Evolutionary conservation across 1,139 yeast genomes (phyloP).

Genomic region (Wickerhamomyces sp.): DNA sequence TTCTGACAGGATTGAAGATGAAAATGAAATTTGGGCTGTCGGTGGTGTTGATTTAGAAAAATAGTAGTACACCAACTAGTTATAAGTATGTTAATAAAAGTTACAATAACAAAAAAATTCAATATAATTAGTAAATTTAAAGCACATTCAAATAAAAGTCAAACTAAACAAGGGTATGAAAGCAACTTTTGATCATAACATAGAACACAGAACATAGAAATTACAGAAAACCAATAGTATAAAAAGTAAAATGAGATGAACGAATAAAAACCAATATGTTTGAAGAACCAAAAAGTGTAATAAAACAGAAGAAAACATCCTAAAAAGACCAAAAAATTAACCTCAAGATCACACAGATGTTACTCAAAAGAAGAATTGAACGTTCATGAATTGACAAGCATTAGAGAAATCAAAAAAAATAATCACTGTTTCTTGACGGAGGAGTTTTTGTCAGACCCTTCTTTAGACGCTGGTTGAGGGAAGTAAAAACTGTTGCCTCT

Average conservation of each 20-base stretch:
- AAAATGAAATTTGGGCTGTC: constrained; percentile 81
- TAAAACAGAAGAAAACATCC: neutral
- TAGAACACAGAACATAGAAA: too few relatives aligned
- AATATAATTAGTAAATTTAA: neutral
- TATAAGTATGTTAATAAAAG: neutral
- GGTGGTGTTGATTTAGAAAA: constrained; percentile 59
- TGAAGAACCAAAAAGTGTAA: neutral
- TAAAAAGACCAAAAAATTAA: neutral
- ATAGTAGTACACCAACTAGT: too few relatives aligned
- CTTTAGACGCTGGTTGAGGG: neutral
- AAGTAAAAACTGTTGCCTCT: neutral
- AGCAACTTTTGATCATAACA: too few relatives aligned
- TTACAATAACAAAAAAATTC: neutral
- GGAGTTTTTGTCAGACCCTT: neutral
- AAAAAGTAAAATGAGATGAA: neutral
- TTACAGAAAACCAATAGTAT: neutral
- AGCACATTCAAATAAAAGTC: neutral
- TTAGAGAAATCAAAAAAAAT: neutral
- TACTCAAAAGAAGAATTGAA: too few relatives aligned
- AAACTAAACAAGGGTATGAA: too few relatives aligned
- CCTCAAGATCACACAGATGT: too few relatives aligned
- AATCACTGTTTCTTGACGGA: neutral
- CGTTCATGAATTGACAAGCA: too few relatives aligned
- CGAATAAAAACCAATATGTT: neutral
- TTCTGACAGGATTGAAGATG: constrained; percentile 85